Percentiles rank a stretch among this genome's conserved stretches.
phyloP scores from a whole-genome alignment of 257 asterid species.

The Petrea volubilis region DNA sequence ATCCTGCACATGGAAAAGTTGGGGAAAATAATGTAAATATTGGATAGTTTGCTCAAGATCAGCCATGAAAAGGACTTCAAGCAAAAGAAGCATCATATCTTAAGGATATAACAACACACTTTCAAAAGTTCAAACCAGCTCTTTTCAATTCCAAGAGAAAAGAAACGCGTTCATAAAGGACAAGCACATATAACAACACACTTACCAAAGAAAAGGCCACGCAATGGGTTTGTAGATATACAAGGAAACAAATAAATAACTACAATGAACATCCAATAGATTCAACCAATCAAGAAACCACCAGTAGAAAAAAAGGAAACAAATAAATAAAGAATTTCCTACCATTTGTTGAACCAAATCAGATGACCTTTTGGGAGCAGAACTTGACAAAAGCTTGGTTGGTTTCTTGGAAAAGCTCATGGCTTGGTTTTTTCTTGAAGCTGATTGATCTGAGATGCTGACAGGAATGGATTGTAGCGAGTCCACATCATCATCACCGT shows the following conservation, averaged over 20 bases:
- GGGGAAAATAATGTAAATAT: too few species aligned
- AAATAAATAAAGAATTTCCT: conserved; percentile 33
- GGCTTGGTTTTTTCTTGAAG: conserved; percentile 51
- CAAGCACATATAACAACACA: not conserved
- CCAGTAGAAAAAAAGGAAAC: not conserved
- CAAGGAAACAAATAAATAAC: not conserved
- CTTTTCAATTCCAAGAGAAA: not conserved
- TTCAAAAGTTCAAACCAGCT: not conserved
- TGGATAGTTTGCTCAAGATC: conserved; percentile 13
- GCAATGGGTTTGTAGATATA: not conserved
- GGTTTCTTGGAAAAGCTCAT: conserved; percentile 65
- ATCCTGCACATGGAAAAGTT: conserved; percentile 70
- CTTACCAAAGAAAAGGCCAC: not conserved
- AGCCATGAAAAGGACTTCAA: not conserved
- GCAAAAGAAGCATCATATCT: not conserved
- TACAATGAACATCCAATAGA: not conserved
- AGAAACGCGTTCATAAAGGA: not conserved
- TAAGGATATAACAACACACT: not conserved
- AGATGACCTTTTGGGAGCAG: conserved; percentile 90
- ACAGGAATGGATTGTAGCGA: conserved; percentile 67
- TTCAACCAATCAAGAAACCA: not conserved
- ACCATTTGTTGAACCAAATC: conserved; percentile 89
- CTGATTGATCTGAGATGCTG: conserved; percentile 58
- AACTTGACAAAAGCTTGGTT: conserved; percentile 52
- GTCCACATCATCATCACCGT: conserved; percentile 86